A percentile compares a stretch with the other conserved stretches of the same genome.
These are phyloP conservation scores for Corylus avellana DNA, from an alignment of 306 rosid genomes.

Conservation along the genomic window DNA sequence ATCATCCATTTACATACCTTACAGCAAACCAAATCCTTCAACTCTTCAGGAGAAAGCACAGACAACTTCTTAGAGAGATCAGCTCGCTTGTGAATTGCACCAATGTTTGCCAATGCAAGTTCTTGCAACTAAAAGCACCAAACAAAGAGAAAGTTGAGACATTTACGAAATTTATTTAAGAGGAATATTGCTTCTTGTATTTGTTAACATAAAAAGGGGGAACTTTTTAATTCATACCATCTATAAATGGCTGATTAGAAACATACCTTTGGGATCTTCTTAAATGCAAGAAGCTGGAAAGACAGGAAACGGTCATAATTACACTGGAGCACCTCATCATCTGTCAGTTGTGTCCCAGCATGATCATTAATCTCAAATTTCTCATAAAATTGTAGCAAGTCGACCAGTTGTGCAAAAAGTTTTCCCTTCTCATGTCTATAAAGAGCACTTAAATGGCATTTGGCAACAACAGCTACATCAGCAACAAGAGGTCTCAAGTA, in stretches of 20 bases:
- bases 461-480: conserved; percentile 96
- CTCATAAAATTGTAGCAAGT: conserved; percentile 90
- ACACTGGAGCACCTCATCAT: conserved; percentile 90
- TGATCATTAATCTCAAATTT: conserved; percentile 96
- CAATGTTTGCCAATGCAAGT: conserved; percentile 81
- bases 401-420: conserved; percentile 93
- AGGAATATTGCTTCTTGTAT: background rate
- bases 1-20: conserved; percentile 57
- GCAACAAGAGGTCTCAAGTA: conserved; percentile 93
- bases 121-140: conserved; percentile 68
- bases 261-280: conserved; percentile 80
- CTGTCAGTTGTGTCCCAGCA: conserved; percentile 82
- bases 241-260: conserved; percentile 19
- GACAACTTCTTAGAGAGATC: conserved; percentile 89
- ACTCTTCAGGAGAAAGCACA: conserved; percentile 68
- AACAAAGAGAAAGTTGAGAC: conserved; percentile 18
- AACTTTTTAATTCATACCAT: background rate
- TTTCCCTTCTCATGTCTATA: conserved; percentile 91
- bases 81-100: conserved; percentile 81
- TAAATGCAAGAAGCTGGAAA: conserved; percentile 85
- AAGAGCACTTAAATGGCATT: conserved; percentile 94
- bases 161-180: background rate
- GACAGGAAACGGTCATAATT: conserved; percentile 84
- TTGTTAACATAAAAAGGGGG: background rate
- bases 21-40: conserved; percentile 83